Conservation (phyloP, 202 grass and related monocot species). For the Miscanthus sacchariflorus region DNA sequence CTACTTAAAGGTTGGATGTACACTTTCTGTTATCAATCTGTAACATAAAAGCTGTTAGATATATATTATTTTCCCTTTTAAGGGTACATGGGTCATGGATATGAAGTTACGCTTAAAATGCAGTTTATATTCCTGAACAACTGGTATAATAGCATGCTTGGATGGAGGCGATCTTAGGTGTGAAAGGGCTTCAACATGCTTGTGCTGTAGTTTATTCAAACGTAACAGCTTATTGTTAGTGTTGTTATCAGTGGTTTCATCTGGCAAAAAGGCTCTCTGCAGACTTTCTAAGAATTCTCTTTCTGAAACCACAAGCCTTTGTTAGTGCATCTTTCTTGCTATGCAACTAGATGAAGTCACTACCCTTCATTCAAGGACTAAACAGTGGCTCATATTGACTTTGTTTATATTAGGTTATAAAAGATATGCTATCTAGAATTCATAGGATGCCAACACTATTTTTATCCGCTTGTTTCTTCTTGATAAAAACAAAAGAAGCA, state of each 20-base stretch:
- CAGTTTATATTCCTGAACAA: constrained; percentile 1
- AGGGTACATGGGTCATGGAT: background rate
- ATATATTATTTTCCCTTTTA: constrained; percentile 7
- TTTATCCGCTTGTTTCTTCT: background rate
- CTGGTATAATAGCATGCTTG: background rate
- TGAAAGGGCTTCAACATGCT: background rate
- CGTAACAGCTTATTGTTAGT: background rate
- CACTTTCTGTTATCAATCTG: background rate
- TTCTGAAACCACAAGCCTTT: background rate
- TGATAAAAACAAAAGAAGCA: constrained; percentile 12
- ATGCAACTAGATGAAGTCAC: constrained; percentile 17
- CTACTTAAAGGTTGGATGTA: background rate
- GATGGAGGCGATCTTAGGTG: background rate
- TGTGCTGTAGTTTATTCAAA: background rate
- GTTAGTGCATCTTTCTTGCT: background rate
- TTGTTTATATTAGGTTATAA: background rate
- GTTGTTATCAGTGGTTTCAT: background rate
- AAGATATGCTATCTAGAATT: constrained; percentile 2
- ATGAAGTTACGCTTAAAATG: background rate
- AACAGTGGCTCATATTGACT: background rate
- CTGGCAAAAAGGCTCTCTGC: background rate
- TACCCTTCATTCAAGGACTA: constrained; percentile 16
- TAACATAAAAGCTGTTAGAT: background rate
- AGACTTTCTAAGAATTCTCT: background rate
- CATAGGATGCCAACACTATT: background rate